Base-by-base conservation (phyloP, 768 basidiomycete species). In the Agaricus sinodeliciosus region DNA sequence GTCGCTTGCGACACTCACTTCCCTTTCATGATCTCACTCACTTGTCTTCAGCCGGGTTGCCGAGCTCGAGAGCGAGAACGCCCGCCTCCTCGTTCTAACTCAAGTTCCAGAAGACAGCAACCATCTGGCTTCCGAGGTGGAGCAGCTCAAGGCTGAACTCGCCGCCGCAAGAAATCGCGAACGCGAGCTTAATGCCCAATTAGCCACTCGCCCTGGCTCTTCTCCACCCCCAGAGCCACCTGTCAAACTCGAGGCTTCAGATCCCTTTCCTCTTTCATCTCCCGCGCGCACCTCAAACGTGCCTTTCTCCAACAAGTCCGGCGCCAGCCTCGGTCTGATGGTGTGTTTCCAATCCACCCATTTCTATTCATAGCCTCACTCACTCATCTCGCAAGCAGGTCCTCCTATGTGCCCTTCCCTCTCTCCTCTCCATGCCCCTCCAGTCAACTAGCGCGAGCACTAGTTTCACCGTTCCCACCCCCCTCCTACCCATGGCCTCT, bases 11-110 rank as follows among this genome's bases (percentile, higher is more conserved):
- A 31, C 9, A 9, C 28, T 9, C 28, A 28, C 60, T 43, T 52
- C 54, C 49, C 55, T 43, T 55, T 25, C 39, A 44, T 40, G 51
- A 61, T 55, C 55, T 16, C 48, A 53, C 57, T 61, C 61, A 63
- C 57, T 54, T 57, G 60, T 59, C 58, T 50, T 18, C 69, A 93
- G 90, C 61, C 90, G 85, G 53, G 88, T 93, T 61, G 80, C 82
- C 56, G 85, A 89, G 63, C 74, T 93, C 27, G 90, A 92, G 69
- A 81, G 86, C 65, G 91, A 92, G 65, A 92, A 90, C 60, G 84
- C 80, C 41, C 76, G 84, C 37, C 81, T 93, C 49, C 74, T 81
- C 31, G 75, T 76, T 37, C 69, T 87, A 57, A 72, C 84, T 55
- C 77, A 80, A 63, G 70, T 65, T 40, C 12, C 43, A 46, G 48